Conservation (phyloP, 305 asterid genomes). For the Fraxinus dipetala region DNA sequence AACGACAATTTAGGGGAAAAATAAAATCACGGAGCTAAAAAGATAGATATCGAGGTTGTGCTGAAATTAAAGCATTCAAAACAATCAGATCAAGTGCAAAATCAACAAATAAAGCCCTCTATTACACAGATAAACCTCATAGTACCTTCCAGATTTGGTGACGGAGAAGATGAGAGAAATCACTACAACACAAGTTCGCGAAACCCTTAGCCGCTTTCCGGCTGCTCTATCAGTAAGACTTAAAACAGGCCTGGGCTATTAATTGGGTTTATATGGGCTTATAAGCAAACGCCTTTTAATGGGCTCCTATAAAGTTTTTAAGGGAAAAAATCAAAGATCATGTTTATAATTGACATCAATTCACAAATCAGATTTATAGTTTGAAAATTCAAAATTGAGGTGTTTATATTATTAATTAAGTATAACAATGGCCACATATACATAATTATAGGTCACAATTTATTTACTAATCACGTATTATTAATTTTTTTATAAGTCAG, state of each 20-base stretch:
- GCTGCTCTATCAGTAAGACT: not conserved
- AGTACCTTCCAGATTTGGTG: not conserved
- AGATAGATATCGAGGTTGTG: not conserved
- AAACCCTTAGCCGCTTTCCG: not conserved
- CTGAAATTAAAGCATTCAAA: not conserved
- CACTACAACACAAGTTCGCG: not conserved
- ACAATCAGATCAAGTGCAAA: not conserved
- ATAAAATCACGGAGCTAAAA: not conserved
- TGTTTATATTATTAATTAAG: too few relatives aligned
- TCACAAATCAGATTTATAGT: too few relatives aligned
- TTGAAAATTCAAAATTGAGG: too few relatives aligned
- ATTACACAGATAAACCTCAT: not conserved
- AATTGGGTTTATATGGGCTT: not conserved
- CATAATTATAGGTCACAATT: too few relatives aligned
- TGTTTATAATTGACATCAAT: too few relatives aligned
- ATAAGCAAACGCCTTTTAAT: not conserved
- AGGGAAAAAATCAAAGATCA: not conserved
- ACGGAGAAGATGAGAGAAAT: not conserved
- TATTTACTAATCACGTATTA: too few relatives aligned
- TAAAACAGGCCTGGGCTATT: not conserved
- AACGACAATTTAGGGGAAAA: not conserved
- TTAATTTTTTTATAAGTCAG: too few relatives aligned
- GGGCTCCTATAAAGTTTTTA: not conserved
- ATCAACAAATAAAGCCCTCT: not conserved
- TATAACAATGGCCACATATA: too few relatives aligned